Evolutionary conservation across 1,284 basidiomycete genomes (phyloP).

Genomic region (Irpex sp.): DNA sequence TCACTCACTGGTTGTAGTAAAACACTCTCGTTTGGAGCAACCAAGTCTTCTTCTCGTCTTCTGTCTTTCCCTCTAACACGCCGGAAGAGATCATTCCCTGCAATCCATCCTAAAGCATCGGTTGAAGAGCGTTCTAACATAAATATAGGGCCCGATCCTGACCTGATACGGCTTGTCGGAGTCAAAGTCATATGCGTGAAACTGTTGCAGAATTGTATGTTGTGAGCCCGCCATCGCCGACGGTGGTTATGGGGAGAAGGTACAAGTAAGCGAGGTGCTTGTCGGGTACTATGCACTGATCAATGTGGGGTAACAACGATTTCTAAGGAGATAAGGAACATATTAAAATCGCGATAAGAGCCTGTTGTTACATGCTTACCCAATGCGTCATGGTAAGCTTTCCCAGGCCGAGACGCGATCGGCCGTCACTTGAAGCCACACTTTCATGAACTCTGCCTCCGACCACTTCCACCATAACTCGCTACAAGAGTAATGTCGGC

Average conservation of each 20-base stretch:
- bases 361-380: background rate
- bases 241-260: background rate
- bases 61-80: slow-evolving; percentile 32
- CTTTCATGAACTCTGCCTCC: background rate
- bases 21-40: slow-evolving; percentile 56
- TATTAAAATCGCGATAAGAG: background rate
- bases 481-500: slow-evolving; percentile 7
- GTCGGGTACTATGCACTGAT: background rate
- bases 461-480: background rate
- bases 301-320: background rate
- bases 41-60: slow-evolving; percentile 43
- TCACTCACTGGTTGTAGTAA: slow-evolving; percentile 65
- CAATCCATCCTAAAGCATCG: slow-evolving; percentile 54
- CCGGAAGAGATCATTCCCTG: slow-evolving; percentile 47
- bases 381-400: background rate
- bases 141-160: slow-evolving; percentile 13
- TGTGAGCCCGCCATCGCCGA: background rate
- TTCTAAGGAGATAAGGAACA: background rate
- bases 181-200: slow-evolving; percentile 42
- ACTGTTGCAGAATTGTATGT: background rate
- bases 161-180: slow-evolving; percentile 61
- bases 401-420: background rate
- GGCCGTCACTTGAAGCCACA: background rate
- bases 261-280: background rate
- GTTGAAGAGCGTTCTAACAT: background rate